A percentile compares a stretch with the other conserved stretches of the same genome.
These are phyloP conservation scores for Ascochyta clinopodiicola DNA, from an alignment of 2,329 filamentous ascomycete genomes.

Conservation along the genomic window DNA sequence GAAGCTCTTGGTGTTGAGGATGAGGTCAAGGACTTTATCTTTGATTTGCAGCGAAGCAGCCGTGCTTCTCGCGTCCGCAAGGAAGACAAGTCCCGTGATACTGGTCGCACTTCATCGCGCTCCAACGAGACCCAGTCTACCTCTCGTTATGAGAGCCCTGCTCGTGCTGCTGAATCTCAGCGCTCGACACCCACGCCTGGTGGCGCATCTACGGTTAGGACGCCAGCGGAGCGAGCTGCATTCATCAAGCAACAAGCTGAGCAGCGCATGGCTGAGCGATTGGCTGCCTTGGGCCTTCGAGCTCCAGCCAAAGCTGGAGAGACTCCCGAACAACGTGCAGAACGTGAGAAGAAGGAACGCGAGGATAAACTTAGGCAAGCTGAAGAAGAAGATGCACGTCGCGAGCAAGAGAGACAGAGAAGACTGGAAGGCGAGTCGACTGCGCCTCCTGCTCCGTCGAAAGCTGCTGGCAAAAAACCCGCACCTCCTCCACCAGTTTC, in stretches of 20 bases:
- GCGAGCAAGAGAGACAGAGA: constrained; percentile 85
- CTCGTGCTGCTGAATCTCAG: constrained; percentile 54
- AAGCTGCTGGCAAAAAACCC: constrained; percentile 56
- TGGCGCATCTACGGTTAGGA: constrained; percentile 79
- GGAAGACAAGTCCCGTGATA: constrained; percentile 53
- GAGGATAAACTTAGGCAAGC: constrained; percentile 87
- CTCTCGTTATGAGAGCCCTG: constrained; percentile 60
- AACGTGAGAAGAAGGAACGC: constrained; percentile 85
- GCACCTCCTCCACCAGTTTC: constrained; percentile 75
- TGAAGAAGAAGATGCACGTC: constrained; percentile 89
- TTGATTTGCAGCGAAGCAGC: constrained; percentile 88
- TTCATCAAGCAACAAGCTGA: constrained; percentile 98
- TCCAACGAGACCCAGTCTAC: constrained; percentile 43
- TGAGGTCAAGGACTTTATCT: constrained; percentile 97
- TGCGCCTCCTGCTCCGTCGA: constrained; percentile 62
- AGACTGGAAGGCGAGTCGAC: constrained; percentile 79
- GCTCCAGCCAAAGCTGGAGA: constrained; percentile 80
- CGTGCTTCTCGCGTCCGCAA: constrained; percentile 73
- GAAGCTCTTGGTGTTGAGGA: constrained; percentile 96
- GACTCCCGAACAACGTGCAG: constrained; percentile 79
- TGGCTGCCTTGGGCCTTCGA: constrained; percentile 92
- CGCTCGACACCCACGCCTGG: constrained; percentile 61
- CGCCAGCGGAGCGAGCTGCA: constrained; percentile 89
- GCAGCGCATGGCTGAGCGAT: constrained; percentile 92
- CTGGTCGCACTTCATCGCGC: constrained; percentile 50